Evolutionary conservation across 129 eudicot species (phyloP).

Genomic region (Deinandra increscens): DNA sequence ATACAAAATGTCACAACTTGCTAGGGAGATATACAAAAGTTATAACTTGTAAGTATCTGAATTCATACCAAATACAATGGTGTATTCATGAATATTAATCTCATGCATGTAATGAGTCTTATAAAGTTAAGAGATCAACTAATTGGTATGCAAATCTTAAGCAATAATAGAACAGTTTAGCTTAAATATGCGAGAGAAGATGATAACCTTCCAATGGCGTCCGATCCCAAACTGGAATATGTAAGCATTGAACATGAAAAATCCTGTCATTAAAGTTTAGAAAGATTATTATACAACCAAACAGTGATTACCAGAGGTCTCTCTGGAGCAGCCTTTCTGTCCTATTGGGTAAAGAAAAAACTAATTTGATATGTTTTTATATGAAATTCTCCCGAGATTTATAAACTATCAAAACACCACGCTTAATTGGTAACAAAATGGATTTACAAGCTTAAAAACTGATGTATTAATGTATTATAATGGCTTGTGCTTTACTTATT

Average conservation of each 20-base stretch:
- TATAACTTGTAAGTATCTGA: neutral
- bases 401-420: too few relatives aligned
- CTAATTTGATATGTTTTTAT: too few relatives aligned
- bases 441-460: neutral
- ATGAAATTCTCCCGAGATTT: too few relatives aligned
- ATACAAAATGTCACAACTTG: neutral
- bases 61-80: neutral
- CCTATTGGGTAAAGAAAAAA: too few relatives aligned
- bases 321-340: too few relatives aligned
- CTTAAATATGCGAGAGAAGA: slow-evolving; percentile 12
- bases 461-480: neutral
- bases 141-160: neutral
- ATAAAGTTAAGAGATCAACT: neutral
- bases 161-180: neutral
- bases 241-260: slow-evolving; percentile 61
- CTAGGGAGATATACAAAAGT: neutral
- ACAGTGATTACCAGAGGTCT: too few relatives aligned
- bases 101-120: neutral
- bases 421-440: neutral
- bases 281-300: neutral
- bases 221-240: slow-evolving; percentile 61
- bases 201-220: slow-evolving; percentile 56
- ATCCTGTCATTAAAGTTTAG: slow-evolving; percentile 34
- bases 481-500: neutral
- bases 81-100: neutral